These are phyloP conservation scores for Turnera subulata DNA, from an alignment of 345 rosid genomes.

Conservation along the genomic window DNA sequence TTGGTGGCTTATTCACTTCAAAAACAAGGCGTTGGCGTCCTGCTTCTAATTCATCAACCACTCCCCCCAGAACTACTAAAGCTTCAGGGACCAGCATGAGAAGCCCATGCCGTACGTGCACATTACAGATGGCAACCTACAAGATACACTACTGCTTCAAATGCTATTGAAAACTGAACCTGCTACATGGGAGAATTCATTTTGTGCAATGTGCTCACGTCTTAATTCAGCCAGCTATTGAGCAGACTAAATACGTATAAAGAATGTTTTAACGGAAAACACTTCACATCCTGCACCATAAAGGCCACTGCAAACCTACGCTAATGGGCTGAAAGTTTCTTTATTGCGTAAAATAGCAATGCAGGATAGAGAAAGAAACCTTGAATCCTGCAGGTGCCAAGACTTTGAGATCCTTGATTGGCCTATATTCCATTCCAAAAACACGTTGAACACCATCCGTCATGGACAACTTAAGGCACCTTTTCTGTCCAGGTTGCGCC, in stretches of 20 bases:
- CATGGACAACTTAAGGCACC: conserved; percentile 88
- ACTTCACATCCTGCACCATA: too few species aligned
- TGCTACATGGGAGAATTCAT: neutral
- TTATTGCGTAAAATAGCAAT: too few species aligned
- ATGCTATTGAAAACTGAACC: neutral
- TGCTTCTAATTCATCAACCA: conserved; percentile 71
- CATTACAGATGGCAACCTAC: conserved; percentile 72
- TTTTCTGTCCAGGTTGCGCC: conserved; percentile 61
- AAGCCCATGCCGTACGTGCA: conserved; percentile 73
- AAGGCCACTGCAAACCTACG: too few species aligned
- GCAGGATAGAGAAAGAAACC: conserved; percentile 36
- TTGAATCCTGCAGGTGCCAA: conserved; percentile 77
- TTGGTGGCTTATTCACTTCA: conserved; percentile 89
- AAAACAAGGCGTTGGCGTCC: conserved; percentile 62
- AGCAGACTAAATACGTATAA: conserved; percentile 8
- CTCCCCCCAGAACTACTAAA: conserved; percentile 77
- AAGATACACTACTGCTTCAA: too few species aligned
- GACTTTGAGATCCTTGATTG: conserved; percentile 74
- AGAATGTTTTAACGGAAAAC: neutral
- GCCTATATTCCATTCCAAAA: conserved; percentile 90
- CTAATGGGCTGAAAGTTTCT: too few species aligned
- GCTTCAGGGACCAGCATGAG: conserved; percentile 88
- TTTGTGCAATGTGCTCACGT: neutral
- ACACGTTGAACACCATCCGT: conserved; percentile 92
- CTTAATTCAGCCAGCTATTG: conserved; percentile 1